Evolutionary conservation across 257 asterid genomes (phyloP), one percentile per base, ranked within the genome.

Genomic region (Nicotiana undulata): DNA sequence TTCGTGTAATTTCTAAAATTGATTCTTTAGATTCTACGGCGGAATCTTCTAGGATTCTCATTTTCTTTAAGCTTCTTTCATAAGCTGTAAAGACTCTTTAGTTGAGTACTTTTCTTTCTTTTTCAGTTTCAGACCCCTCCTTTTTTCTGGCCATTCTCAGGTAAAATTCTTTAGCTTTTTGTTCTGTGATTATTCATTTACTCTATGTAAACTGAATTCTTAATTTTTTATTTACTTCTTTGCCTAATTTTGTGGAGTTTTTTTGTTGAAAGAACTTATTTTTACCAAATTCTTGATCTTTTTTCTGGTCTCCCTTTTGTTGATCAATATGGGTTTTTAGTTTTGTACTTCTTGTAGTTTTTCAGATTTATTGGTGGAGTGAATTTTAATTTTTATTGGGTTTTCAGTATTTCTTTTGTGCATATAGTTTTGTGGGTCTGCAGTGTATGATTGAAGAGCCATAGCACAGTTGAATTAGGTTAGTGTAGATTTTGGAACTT

Each of bases 1-100:
- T 59, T 61, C 12, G 7, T 29, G 15, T 22, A 60, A 40, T 79
- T 20, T 78, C 32, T 28, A 17, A 78, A 37, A 6, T 59, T 20
- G 40, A 78, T 78, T 64, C 68, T 22, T 22, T 34, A 10, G 81
- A 78, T 78, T 78, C 75, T 4, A 24, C 22, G 82, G 75, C 75
- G 82, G 75, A 79, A 79, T 79, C 49, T 79, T 59, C 75, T 61
- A 79, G 72, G 82, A 65, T 79, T 37, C 75, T 37, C 75, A 3
- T 26, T 28, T 72, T 17, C 65, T 0, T 7, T 17, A 5, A 55
- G 1, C 24, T 56, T 56, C 61, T 56, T 72, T 22, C 15, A 68
- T 68, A 68, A 68, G n/a, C n/a, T 68, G 31, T 68, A 16, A 24
- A 72, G 20, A 72, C 34, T 72, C 58, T 22, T 34, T 34, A 20